Evolutionary conservation across 1,284 basidiomycete genomes (phyloP), one percentile per base, ranked within the genome.

Genomic region (Moesziomyces parantarcticus): DNA sequence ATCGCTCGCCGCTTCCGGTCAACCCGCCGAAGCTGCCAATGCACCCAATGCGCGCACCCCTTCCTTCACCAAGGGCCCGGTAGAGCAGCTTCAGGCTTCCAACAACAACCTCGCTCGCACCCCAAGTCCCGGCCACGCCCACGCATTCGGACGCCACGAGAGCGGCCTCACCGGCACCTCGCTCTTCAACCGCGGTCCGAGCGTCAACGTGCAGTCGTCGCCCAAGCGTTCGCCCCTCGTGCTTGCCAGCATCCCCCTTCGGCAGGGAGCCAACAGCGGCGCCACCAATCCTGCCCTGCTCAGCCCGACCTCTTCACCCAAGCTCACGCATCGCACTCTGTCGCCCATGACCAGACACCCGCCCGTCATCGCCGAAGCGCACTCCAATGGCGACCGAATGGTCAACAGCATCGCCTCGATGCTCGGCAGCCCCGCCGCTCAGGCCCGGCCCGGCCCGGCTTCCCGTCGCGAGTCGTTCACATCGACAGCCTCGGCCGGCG

Each of bases 381-480:
- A 55, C 23, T 34, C 41, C 32, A 61, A 45, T 23, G 53, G 58
- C 39, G 62, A 71, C 41, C 50, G 68, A 21, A 51, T 66, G 11
- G 59, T 63, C 58, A 63, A 58, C 53, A 72, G 63, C 52, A 72
- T 72, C 42, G 58, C 69, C 13, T 72, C 69, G 39, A 62, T 72
- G 56, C 57, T 72, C 46, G 51, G 39, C 14, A 29, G 59, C 18
- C 21, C 56, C 0, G 44, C 63, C 16, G 49, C 48, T 0, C 58
- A 56, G 22, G 41, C 52, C 36, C 55, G 69, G 10, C 69, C 70
- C 2, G 54, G 54, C 48, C 41, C 64, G 22, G 56, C 50, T 8
- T 69, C 70, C 14, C 65, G 74, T 21, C 60, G 70, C 34, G 74
- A 70, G 14, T 76, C 74, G 5, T 61, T 66, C 62, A 69, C 57